Base-by-base conservation (phyloP, 306 rosid species). In the Vachellia pachyceras region DNA sequence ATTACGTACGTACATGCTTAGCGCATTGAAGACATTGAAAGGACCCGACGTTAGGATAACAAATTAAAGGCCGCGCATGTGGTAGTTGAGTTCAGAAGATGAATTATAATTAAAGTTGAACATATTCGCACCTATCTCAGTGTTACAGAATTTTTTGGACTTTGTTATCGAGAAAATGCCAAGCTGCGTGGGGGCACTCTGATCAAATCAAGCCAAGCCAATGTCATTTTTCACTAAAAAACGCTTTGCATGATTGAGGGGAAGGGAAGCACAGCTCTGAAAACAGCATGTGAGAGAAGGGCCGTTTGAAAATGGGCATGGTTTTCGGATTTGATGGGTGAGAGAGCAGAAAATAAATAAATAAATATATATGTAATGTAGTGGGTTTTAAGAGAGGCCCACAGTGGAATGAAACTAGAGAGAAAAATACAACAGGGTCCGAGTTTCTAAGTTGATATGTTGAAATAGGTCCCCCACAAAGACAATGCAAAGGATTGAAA, bases 21-120 rank as follows among this genome's bases (percentile, higher is more conserved):
- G 23, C 76, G 86, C 86, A 84, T 81, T 78, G 82, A 78, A 80
- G 79, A 49, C 84, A 76, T 55, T 84, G 90, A 87, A 78, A 78
- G 77, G 90, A 84, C 88, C 60, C 76, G 86, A 78, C 82, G 42
- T 54, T 77, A 44, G 75, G 82, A 35, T 49, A 18, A 69, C 79
- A 77, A 74, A 69, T 83, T 83, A 80, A 86, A 83, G 81, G 80
- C 69, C 12, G 76, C 46, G 73, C 72, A 63, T 77, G 77, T 45
- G 83, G 83, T 69, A n/a, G 87, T 79, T 83, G 76, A 80, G 69
- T 77, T 80, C 55, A 77, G 17, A 83, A 79, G 25, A 20, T 60
- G 83, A 63, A 55, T 47, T 29, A 80, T 84, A 65, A 78, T 84
- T 73, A 69, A 77, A 83, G 85, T 80, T 77, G 86, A 79, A 75